Percentiles rank a stretch among this genome's conserved stretches.
These are phyloP conservation scores for Globisporangium cederbergense DNA, from an alignment of 352 stramenopile species.

Conservation along the genomic window DNA sequence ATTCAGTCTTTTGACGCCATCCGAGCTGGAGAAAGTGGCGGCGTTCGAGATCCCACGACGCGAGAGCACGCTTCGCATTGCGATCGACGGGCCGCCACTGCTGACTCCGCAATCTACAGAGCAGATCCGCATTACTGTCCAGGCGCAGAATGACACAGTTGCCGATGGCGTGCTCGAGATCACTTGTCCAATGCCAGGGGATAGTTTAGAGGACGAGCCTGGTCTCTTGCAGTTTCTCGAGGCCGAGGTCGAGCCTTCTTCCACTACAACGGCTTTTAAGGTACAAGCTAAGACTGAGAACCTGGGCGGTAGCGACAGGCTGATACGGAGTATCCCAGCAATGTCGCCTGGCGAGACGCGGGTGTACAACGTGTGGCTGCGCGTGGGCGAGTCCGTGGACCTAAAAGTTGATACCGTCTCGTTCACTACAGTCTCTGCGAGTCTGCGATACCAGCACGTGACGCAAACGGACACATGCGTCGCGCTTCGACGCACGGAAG, in stretches of 20 bases:
- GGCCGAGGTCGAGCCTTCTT: slow-evolving; percentile 6
- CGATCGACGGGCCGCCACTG: slow-evolving; percentile 43
- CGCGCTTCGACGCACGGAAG: slow-evolving; percentile 25
- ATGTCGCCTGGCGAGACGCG: slow-evolving; percentile 18
- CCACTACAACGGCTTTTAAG: neutral
- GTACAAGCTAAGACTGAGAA: neutral
- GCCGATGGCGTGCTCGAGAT: slow-evolving; percentile 48
- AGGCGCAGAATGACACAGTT: slow-evolving; percentile 44
- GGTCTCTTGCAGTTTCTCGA: slow-evolving; percentile 13
- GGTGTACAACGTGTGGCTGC: slow-evolving; percentile 27
- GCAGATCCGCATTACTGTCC: slow-evolving; percentile 38
- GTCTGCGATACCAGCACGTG: slow-evolving; percentile 26
- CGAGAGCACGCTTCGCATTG: slow-evolving; percentile 51
- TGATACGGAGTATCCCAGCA: slow-evolving; percentile 25
- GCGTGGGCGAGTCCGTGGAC: slow-evolving; percentile 11
- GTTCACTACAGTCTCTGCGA: slow-evolving; percentile 20
- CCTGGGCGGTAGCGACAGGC: slow-evolving; percentile 6
- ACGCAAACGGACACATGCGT: slow-evolving; percentile 15
- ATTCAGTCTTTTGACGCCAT: slow-evolving; percentile 39
- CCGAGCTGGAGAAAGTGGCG: slow-evolving; percentile 24
- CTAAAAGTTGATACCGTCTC: neutral
- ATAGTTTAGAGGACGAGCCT: neutral
- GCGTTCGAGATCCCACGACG: slow-evolving; percentile 47
- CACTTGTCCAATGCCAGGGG: slow-evolving; percentile 15
- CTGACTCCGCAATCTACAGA: slow-evolving; percentile 43